These are phyloP conservation scores for Mortierella sp. DNA, from an alignment of 371 early-diverging fungal genomes.

Conservation along the genomic window DNA sequence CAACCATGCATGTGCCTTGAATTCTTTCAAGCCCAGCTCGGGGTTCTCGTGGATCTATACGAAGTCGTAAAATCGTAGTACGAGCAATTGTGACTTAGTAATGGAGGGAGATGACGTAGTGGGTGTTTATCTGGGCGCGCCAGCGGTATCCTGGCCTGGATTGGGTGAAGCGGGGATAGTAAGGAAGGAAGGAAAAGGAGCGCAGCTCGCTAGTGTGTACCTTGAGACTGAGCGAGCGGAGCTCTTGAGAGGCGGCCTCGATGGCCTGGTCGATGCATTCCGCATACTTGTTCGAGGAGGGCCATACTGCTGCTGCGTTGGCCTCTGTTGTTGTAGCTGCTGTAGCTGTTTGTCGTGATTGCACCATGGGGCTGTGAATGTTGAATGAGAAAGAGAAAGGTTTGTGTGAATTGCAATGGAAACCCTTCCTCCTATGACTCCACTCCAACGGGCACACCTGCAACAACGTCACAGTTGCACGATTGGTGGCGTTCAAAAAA, in stretches of 20 bases:
- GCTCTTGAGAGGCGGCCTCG: slow-evolving; percentile 58
- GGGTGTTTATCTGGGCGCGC: neutral
- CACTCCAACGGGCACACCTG: neutral
- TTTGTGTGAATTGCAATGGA: neutral
- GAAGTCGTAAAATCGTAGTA: no score
- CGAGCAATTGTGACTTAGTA: no score
- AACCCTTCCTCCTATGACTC: neutral
- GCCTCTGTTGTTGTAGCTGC: neutral
- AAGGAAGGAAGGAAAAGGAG: neutral
- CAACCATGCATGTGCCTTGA: slow-evolving; percentile 57
- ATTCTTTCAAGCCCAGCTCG: slow-evolving; percentile 56
- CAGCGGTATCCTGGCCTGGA: neutral
- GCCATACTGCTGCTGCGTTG: neutral
- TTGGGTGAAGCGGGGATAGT: neutral
- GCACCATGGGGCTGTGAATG: neutral
- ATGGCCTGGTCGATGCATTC: slow-evolving; percentile 58
- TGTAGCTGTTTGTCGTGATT: neutral
- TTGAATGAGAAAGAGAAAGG: neutral
- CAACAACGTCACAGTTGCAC: neutral
- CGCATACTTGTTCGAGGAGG: slow-evolving; percentile 24
- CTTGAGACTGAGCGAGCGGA: slow-evolving; percentile 62
- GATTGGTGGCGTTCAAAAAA: neutral
- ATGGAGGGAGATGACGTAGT: no score
- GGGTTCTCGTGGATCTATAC: slow-evolving; percentile 58
- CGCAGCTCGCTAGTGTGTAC: slow-evolving; percentile 37